A percentile compares a stretch with the other conserved stretches of the same genome.
phyloP scores from a whole-genome alignment of 2,329 filamentous ascomycete species.

The Hirsutella thompsonii region DNA sequence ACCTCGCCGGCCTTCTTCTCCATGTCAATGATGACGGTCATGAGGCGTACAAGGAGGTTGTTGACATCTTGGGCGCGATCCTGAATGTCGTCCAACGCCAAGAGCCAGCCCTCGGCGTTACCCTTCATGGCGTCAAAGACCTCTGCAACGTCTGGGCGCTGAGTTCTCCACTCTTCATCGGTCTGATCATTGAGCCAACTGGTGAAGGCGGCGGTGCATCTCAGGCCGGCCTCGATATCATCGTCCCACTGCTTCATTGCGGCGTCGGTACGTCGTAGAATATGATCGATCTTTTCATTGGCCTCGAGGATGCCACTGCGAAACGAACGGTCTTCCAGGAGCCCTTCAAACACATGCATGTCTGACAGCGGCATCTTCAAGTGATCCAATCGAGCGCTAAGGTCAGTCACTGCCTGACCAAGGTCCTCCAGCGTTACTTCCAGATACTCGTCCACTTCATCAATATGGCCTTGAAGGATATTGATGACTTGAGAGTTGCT shows the following conservation, averaged over 20 bases:
- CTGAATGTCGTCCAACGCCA: constrained; percentile 65
- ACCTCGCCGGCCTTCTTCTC: constrained; percentile 73
- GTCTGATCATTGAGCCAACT: constrained; percentile 59
- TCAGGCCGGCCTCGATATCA: constrained; percentile 67
- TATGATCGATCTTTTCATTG: constrained; percentile 84
- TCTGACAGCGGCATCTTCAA: constrained; percentile 77
- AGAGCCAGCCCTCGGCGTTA: constrained; percentile 83
- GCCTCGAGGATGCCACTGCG: constrained; percentile 71
- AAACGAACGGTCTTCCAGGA: constrained; percentile 76
- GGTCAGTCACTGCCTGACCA: constrained; percentile 62
- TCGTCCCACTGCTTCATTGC: constrained; percentile 66
- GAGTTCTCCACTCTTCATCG: constrained; percentile 44
- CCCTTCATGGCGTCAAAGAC: constrained; percentile 86
- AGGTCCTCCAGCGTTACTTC: constrained; percentile 80
- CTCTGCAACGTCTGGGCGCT: constrained; percentile 50
- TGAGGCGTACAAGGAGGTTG: constrained; percentile 56
- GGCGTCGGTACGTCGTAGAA: constrained; percentile 64
- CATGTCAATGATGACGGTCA: constrained; percentile 72
- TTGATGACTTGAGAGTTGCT: constrained; percentile 77
- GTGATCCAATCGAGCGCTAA: constrained; percentile 66
- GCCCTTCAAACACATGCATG: constrained; percentile 68
- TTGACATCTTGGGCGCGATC: constrained; percentile 59
- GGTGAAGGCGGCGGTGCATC: constrained; percentile 63
- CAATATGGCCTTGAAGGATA: constrained; percentile 84
- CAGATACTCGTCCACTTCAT: constrained; percentile 85